These are phyloP conservation scores for Ascochyta clinopodiicola DNA, from an alignment of 2,329 filamentous ascomycete genomes.

Conservation along the genomic window DNA sequence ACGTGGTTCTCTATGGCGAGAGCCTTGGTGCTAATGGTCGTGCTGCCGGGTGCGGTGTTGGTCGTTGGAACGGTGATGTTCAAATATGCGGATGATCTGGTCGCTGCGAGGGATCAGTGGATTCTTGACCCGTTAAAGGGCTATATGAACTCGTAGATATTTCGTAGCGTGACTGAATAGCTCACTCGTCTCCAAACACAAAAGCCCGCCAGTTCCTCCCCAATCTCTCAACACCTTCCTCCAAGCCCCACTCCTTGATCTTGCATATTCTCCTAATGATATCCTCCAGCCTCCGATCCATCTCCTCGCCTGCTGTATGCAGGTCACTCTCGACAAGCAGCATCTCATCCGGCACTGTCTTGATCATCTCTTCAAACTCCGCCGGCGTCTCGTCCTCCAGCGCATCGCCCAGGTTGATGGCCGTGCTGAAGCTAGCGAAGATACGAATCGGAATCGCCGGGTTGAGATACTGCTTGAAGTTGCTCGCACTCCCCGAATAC, in stretches of 20 bases:
- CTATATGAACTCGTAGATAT: constrained; percentile 18
- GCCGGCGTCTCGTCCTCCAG: constrained; percentile 55
- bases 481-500: constrained; percentile 79
- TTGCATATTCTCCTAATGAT: constrained; percentile 78
- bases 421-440: constrained; percentile 86
- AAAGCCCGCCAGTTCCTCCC: constrained; percentile 80
- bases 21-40: constrained; percentile 27
- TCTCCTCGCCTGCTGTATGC: constrained; percentile 78
- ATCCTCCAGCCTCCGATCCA: constrained; percentile 79
- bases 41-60: constrained; percentile 20
- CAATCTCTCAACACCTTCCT: constrained; percentile 72
- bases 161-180: neutral
- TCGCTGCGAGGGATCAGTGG: constrained; percentile 16
- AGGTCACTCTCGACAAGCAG: constrained; percentile 91
- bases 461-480: constrained; percentile 78
- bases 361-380: constrained; percentile 71
- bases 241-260: constrained; percentile 77
- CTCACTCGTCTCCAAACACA: constrained; percentile 63
- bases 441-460: constrained; percentile 75
- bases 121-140: constrained; percentile 18
- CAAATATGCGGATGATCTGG: constrained; percentile 17
- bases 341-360: constrained; percentile 75
- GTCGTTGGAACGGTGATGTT: constrained; percentile 14
- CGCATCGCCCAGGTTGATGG: constrained; percentile 73
- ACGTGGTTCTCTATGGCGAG: constrained; percentile 32